These are phyloP conservation scores for Leccinum truebloodii DNA, from an alignment of 768 basidiomycete species.

Conservation along the genomic window DNA sequence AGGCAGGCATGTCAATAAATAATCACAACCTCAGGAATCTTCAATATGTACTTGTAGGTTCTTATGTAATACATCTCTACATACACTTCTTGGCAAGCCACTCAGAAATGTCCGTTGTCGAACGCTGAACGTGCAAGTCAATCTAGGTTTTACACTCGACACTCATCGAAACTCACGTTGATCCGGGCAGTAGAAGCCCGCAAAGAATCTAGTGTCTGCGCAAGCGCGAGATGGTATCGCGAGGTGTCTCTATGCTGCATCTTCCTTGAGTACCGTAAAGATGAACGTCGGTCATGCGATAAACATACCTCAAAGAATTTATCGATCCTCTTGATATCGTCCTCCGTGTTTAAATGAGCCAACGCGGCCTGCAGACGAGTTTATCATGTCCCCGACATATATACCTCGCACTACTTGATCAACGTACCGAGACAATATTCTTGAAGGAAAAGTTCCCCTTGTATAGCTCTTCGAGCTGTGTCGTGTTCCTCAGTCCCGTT, in stretches of 20 bases:
- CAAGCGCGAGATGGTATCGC: slow-evolving; percentile 63
- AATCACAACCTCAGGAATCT: slow-evolving; percentile 5
- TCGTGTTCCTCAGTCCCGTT: not conserved
- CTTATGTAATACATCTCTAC: slow-evolving; percentile 20
- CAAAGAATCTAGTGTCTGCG: slow-evolving; percentile 71
- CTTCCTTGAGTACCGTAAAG: not conserved
- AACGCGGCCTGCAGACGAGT: slow-evolving; percentile 35
- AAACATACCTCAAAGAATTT: slow-evolving; percentile 73
- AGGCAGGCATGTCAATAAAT: slow-evolving; percentile 42
- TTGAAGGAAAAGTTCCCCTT: slow-evolving; percentile 66
- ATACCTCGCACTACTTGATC: not conserved
- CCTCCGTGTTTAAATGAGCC: slow-evolving; percentile 57
- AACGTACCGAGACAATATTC: slow-evolving; percentile 51
- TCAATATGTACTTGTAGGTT: not conserved
- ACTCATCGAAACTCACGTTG: slow-evolving; percentile 43
- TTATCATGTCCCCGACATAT: slow-evolving; percentile 1
- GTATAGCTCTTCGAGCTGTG: slow-evolving; percentile 65
- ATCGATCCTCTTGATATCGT: slow-evolving; percentile 62
- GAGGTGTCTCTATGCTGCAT: slow-evolving; percentile 63
- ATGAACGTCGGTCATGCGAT: not conserved
- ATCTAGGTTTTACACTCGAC: not conserved
- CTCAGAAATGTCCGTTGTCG: slow-evolving; percentile 51
- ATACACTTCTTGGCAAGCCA: slow-evolving; percentile 46
- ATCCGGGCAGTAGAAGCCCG: slow-evolving; percentile 61
- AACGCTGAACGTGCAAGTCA: slow-evolving; percentile 43